Conservation (phyloP, 2,329 filamentous ascomycete genomes). For the Ampelomyces quisqualis region DNA sequence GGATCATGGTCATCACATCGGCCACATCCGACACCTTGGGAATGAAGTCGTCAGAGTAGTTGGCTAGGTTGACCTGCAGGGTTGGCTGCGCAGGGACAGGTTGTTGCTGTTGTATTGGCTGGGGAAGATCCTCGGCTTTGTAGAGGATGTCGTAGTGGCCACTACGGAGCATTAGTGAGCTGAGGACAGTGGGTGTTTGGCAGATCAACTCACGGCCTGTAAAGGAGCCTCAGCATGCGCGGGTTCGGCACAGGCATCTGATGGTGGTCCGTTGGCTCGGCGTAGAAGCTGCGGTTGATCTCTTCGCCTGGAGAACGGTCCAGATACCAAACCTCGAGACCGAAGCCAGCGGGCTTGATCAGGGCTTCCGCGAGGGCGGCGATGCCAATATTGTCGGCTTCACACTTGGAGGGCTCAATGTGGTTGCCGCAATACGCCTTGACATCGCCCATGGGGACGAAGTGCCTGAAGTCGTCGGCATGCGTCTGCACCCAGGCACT, state of each 20-base stretch:
- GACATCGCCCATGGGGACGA: constrained; percentile 60
- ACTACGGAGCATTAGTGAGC: constrained; percentile 43
- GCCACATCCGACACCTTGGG: constrained; percentile 37
- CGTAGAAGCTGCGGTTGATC: constrained; percentile 67
- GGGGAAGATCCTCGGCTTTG: constrained; percentile 57
- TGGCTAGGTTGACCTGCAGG: constrained; percentile 41
- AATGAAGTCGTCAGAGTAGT: constrained; percentile 45
- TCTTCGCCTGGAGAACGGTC: constrained; percentile 78
- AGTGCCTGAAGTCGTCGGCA: constrained; percentile 67
- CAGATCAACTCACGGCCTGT: constrained; percentile 58
- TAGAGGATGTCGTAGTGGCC: constrained; percentile 97
- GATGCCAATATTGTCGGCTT: constrained; percentile 90
- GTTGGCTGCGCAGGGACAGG: constrained; percentile 31
- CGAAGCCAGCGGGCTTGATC: constrained; percentile 74
- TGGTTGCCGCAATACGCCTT: constrained; percentile 67
- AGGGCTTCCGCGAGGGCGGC: constrained; percentile 75
- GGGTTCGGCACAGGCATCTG: constrained; percentile 47
- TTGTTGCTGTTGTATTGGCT: constrained; percentile 29
- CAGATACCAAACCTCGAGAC: constrained; percentile 86
- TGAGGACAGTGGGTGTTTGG: neutral
- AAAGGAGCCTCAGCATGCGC: constrained; percentile 68
- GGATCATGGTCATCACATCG: constrained; percentile 46
- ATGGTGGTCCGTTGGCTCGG: constrained; percentile 54
- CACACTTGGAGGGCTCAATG: constrained; percentile 73
- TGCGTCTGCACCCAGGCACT: constrained; percentile 81